phyloP scores from a whole-genome alignment of 2,329 filamentous ascomycete genomes.

The Cordyceps cicadae region DNA sequence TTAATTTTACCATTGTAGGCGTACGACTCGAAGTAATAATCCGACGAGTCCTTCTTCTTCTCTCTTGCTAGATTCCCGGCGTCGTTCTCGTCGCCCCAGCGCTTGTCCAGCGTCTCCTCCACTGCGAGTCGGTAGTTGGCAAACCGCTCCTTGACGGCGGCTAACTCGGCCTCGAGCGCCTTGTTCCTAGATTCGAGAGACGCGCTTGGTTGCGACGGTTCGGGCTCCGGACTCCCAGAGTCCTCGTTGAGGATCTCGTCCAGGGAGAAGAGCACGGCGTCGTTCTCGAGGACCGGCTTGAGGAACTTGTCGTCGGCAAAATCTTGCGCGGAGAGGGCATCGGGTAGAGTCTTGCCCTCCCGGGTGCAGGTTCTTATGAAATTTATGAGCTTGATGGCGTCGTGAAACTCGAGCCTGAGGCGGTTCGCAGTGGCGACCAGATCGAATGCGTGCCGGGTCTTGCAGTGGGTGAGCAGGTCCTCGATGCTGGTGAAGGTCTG shows the following conservation, averaged over 20 bases:
- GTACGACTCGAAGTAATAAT: constrained; percentile 54
- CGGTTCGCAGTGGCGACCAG: constrained; percentile 51
- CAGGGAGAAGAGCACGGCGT: constrained; percentile 78
- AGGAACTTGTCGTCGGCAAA: constrained; percentile 76
- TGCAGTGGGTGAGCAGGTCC: constrained; percentile 62
- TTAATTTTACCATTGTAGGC: constrained; percentile 44
- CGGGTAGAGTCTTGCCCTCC: constrained; percentile 39
- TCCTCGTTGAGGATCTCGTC: constrained; percentile 60
- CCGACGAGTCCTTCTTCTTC: constrained; percentile 26
- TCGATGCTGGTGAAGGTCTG: constrained; percentile 54
- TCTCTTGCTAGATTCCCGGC: constrained; percentile 19
- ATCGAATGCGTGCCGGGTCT: constrained; percentile 58
- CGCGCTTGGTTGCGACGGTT: constrained; percentile 9
- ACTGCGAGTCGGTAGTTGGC: constrained; percentile 57
- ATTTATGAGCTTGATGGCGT: constrained; percentile 67
- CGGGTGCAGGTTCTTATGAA: constrained; percentile 47
- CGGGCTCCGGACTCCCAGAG: constrained; percentile 25
- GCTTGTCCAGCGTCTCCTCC: constrained; percentile 57
- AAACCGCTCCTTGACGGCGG: constrained; percentile 52
- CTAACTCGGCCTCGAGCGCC: constrained; percentile 53
- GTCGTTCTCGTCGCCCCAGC: constrained; percentile 51
- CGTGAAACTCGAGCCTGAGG: constrained; percentile 61
- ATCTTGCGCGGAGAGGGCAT: constrained; percentile 49
- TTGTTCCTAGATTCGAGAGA: constrained; percentile 39
- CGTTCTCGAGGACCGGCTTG: constrained; percentile 78